These are phyloP conservation scores for Rubroshorea leprosula DNA, from an alignment of 345 rosid genomes.

Conservation along the genomic window DNA sequence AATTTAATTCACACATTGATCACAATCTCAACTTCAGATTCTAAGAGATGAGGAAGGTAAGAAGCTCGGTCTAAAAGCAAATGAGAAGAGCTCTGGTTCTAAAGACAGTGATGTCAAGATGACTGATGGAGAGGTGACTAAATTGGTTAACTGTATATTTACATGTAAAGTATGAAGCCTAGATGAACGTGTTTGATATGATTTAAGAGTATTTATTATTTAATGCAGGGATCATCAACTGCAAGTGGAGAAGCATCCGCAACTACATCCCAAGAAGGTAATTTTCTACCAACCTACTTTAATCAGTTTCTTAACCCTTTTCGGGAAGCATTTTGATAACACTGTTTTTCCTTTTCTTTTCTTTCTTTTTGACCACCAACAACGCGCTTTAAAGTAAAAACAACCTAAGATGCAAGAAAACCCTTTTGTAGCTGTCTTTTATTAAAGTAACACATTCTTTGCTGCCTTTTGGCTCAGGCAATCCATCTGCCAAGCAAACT, in stretches of 20 bases:
- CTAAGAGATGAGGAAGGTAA: conserved; percentile 87
- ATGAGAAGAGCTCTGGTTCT: conserved; percentile 44
- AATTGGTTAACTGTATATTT: conserved; percentile 1
- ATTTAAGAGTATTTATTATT: neutral
- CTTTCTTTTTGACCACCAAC: too few species aligned
- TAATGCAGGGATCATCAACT: conserved; percentile 60
- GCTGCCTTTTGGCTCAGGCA: conserved; percentile 26
- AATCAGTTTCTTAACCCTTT: too few species aligned
- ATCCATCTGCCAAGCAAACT: conserved; percentile 41
- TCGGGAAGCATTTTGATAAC: too few species aligned
- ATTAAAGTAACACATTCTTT: conserved; percentile 2
- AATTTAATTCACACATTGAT: conserved; percentile 1
- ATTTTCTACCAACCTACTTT: too few species aligned
- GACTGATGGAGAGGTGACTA: conserved; percentile 67
- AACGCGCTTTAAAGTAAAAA: too few species aligned
- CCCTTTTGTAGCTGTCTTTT: too few species aligned
- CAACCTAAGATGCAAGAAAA: too few species aligned
- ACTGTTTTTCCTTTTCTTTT: too few species aligned
- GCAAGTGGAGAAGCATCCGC: conserved; percentile 57
- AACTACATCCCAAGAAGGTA: conserved; percentile 55
- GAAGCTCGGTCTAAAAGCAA: conserved; percentile 63
- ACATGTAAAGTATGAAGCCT: neutral
- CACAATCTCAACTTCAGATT: conserved; percentile 27
- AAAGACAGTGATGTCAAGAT: conserved; percentile 67
- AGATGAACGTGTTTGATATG: neutral